phyloP scores from a whole-genome alignment of 192 early-diverging fungal species.

The Coemansia sp. region DNA sequence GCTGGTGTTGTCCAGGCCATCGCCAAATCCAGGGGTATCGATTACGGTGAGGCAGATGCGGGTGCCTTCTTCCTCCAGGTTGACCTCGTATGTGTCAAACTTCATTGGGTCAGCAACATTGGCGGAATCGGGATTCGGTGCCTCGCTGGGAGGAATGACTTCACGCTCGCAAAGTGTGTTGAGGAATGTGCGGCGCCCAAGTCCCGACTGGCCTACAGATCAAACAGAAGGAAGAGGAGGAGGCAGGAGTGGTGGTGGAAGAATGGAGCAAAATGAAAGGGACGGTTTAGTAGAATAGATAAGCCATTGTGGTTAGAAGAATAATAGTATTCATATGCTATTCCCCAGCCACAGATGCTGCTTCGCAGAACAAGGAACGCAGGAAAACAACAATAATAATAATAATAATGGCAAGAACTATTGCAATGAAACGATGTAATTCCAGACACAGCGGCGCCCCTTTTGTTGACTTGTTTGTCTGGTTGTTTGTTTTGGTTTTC shows the following conservation, averaged over 20 bases:
- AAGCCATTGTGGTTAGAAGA: slow-evolving; percentile 2
- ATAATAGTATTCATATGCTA: neutral
- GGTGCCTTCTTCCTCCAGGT: slow-evolving; percentile 95
- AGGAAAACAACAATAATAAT: slow-evolving; percentile 13
- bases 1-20: slow-evolving; percentile 90
- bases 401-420: neutral
- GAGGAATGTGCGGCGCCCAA: slow-evolving; percentile 96
- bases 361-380: slow-evolving; percentile 9
- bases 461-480: slow-evolving; percentile 5
- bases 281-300: neutral
- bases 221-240: neutral
- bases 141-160: slow-evolving; percentile 74
- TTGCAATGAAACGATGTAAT: neutral
- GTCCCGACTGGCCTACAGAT: slow-evolving; percentile 62
- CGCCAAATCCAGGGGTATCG: slow-evolving; percentile 98
- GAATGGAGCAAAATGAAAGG: slow-evolving; percentile 1
- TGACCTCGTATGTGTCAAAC: slow-evolving; percentile 86
- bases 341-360: slow-evolving; percentile 15
- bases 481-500: slow-evolving; percentile 1
- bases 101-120: slow-evolving; percentile 84
- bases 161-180: slow-evolving; percentile 92
- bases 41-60: slow-evolving; percentile 94
- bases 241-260: neutral
- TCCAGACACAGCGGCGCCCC: neutral
- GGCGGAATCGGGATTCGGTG: slow-evolving; percentile 72